These are phyloP conservation scores for Phytophthora melonis DNA, from an alignment of 352 stramenopile species.

Conservation along the genomic window DNA sequence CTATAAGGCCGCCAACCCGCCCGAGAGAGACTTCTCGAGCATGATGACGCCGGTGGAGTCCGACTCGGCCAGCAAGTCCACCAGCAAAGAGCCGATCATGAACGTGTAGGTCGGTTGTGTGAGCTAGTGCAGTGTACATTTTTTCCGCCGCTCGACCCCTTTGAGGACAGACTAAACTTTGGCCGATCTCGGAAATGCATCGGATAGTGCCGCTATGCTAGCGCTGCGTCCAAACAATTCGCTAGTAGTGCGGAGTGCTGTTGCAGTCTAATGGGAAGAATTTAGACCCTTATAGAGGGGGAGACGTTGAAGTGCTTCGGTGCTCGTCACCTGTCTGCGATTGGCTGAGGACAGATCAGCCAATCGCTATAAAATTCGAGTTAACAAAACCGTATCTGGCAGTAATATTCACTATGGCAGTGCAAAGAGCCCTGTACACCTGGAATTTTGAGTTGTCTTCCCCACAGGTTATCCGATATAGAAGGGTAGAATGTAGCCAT, in stretches of 20 bases:
- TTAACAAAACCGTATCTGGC: background rate
- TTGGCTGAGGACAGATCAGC: background rate
- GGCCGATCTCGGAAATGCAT: background rate
- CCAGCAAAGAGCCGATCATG: slow-evolving; percentile 17
- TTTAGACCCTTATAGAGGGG: slow-evolving; percentile 5
- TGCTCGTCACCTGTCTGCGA: background rate
- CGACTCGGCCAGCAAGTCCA: slow-evolving; percentile 1
- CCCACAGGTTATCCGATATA: background rate
- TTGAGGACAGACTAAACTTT: background rate
- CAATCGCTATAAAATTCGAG: background rate
- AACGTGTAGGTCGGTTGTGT: slow-evolving; percentile 6
- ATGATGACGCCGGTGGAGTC: slow-evolving; percentile 13
- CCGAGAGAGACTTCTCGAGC: slow-evolving; percentile 10
- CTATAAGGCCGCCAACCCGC: slow-evolving; percentile 14
- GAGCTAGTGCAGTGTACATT: background rate
- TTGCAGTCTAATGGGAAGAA: background rate
- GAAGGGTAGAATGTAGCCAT: background rate
- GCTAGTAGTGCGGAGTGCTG: no score
- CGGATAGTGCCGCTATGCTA: background rate
- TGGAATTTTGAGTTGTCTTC: background rate
- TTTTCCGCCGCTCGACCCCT: background rate
- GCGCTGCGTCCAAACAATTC: background rate
- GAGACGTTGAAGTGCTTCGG: slow-evolving; percentile 5
- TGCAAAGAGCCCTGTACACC: background rate
- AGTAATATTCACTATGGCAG: background rate